A percentile compares a stretch with the other conserved stretches of the same genome.
Conservation (phyloP, 768 basidiomycete genomes). For the Pleurotus salmoneostramineus region DNA sequence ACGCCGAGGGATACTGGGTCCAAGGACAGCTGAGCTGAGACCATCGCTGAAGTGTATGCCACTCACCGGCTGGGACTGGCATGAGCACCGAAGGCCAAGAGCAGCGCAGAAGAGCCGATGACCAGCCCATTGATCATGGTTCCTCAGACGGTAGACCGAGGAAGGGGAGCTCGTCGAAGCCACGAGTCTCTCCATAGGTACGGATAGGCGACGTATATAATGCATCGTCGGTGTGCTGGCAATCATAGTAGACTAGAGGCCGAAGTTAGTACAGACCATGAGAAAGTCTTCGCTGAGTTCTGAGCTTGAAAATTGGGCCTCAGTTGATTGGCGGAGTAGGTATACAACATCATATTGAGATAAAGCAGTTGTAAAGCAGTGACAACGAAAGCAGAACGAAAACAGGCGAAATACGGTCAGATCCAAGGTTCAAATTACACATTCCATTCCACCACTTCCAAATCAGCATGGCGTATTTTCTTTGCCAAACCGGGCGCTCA, state of each 20-base stretch:
- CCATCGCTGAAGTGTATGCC: neutral
- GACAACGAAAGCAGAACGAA: neutral
- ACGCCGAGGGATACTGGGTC: too few relatives aligned
- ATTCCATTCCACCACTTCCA: neutral
- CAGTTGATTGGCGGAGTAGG: neutral
- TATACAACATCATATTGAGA: slow-evolving; percentile 3
- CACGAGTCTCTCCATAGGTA: neutral
- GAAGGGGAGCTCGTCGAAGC: neutral
- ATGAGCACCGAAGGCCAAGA: neutral
- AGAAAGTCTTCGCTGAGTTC: too few relatives aligned
- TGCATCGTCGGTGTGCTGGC: neutral
- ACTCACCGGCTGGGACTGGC: neutral
- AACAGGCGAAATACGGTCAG: neutral
- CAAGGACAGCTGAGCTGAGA: neutral
- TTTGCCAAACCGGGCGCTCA: neutral
- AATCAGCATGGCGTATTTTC: neutral
- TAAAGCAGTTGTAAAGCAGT: neutral
- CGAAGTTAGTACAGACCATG: too few relatives aligned
- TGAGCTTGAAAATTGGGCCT: neutral
- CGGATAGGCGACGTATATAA: neutral
- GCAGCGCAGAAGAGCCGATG: neutral
- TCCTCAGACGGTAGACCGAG: neutral
- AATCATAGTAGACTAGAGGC: neutral
- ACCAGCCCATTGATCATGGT: neutral
- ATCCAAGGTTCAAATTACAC: neutral